Conservation (phyloP, 1,284 basidiomycete species). For the Melampsora larici-populina region DNA sequence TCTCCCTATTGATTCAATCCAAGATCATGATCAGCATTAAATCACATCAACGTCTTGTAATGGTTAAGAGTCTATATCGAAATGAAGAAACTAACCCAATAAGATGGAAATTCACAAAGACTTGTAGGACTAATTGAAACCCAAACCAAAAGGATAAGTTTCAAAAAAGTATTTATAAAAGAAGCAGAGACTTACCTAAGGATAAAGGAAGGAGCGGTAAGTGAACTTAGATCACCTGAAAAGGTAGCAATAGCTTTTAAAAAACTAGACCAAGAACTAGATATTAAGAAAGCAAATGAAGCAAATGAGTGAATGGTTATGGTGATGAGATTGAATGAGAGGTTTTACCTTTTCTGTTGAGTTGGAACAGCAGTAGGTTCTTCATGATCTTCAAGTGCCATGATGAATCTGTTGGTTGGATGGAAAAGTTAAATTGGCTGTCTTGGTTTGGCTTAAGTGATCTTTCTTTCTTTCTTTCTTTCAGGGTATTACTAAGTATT, state of each 20-base stretch:
- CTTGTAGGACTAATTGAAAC: constrained; percentile 44
- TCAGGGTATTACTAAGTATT: too few relatives aligned
- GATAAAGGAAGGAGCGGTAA: constrained; percentile 77
- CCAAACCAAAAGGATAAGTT: constrained; percentile 14
- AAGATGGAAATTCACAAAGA: constrained; percentile 51
- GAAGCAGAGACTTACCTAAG: constrained; percentile 52
- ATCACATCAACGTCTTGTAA: too few relatives aligned
- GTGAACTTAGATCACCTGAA: constrained; percentile 84
- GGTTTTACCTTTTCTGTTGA: constrained; percentile 13
- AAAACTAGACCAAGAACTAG: constrained; percentile 29
- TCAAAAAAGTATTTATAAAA: not conserved
- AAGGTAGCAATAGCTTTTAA: constrained; percentile 63
- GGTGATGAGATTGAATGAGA: not conserved
- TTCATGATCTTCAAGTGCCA: not conserved
- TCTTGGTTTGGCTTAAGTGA: not conserved
- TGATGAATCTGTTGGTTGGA: not conserved
- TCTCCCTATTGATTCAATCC: constrained; percentile 50
- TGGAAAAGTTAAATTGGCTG: not conserved
- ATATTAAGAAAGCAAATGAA: not conserved
- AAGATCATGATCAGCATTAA: too few relatives aligned
- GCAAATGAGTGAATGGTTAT: not conserved
- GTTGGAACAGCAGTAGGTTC: constrained; percentile 6
- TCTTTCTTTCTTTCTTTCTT: too few relatives aligned
- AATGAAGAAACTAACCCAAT: constrained; percentile 44
- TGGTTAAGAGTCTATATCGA: too few relatives aligned